Evolutionary conservation across 2,329 filamentous ascomycete species (phyloP), one percentile per base, ranked within the genome.

Genomic region (Xylaria multiplex): DNA sequence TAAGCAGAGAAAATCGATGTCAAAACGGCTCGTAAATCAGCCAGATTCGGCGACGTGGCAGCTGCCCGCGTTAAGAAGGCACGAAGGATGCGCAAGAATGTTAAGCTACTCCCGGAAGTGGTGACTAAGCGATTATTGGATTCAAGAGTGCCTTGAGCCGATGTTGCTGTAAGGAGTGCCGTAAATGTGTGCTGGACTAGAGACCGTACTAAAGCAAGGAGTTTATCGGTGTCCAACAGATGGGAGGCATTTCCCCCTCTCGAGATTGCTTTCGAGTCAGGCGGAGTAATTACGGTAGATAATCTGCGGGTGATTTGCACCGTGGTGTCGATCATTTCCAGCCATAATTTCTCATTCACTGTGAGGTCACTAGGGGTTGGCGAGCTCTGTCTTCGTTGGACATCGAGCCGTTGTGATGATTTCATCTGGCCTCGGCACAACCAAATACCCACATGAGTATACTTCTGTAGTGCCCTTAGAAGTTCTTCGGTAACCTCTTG

Each of bases 1-100:
- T 99, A 99, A 0, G 96, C 95, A 0, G 95, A 90, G 80, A 99
- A 98, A 62, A 99, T 95, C 13, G 94, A 96, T 0, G 88, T 84
- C 1, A 99, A 86, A 0, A 98, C 94, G 6, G 88, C 87, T 50
- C 96, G 91, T 2, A 99, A 85, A 76, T 98, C 93, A 1, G 93
- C 90, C 1, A 99, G 84, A 13, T 92, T 96, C 0, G 96, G 94
- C 0, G 93, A 96, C 19, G 90, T 89, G 27, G 88, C 86, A 0
- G 93, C 91, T 0, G 94, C 95, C 52, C 93, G 89, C 0, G 91
- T 89, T 35, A 99, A 87, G 77, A 99, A 99, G 6, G 92, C 91
- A 55, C 93, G 90, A 14, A 99, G 84, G 70, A 99, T 92, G 63
- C 91, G 91, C 11, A 99, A 85, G 78, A 99, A 99, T 1, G 92